Evolutionary conservation across 1,284 basidiomycete genomes (phyloP), one percentile per base, ranked within the genome.

Genomic region (Cryptococcus depauperatus): DNA sequence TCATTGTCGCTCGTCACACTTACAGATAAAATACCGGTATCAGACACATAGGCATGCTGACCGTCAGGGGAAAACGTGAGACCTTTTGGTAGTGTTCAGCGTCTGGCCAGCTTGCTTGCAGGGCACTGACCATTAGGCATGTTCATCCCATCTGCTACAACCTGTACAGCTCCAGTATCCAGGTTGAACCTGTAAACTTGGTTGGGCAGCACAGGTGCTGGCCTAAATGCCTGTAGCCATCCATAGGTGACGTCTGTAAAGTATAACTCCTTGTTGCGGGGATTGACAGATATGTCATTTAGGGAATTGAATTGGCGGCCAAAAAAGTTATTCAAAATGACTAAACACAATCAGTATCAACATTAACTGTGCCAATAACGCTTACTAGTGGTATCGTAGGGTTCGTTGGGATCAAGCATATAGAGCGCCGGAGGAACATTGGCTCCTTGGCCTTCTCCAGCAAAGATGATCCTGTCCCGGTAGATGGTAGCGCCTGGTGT

Each of bases 291-390:
- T 47, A 82, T 71, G 59, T 89, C 85, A 62, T 88, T 86, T 43
- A 86, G 68, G 1, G 83, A 83, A 68, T 84, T 85, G 71, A 87
- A 89, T 58, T 86, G 83, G 8, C 83, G 73, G 3, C 85, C 85
- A 56, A 77, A 82, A 60, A 74, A 82, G 66, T 82, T 85, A 70
- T 84, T 79, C 45, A 84, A 60, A 14, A 83, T 57, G 34, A 82
- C 76, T 18, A 42, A 27, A 13, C 9, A 37, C 6, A 21, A 23
- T 37, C 35, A 37, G 35, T 9, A 14, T 14, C 9, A 5, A 2
- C 14, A 5, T 5, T 29, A 16, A 19, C 8, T 25, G 32, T 5
- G 32, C 23, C 23, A 38, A 27, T 13, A 22, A 10, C 8, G 48
- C 61, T 48, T 25, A 66, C 65, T 56, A 4, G 80, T 81, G 6